Conservation (phyloP, 305 asterid genomes). For the Fraxinus latifolia region DNA sequence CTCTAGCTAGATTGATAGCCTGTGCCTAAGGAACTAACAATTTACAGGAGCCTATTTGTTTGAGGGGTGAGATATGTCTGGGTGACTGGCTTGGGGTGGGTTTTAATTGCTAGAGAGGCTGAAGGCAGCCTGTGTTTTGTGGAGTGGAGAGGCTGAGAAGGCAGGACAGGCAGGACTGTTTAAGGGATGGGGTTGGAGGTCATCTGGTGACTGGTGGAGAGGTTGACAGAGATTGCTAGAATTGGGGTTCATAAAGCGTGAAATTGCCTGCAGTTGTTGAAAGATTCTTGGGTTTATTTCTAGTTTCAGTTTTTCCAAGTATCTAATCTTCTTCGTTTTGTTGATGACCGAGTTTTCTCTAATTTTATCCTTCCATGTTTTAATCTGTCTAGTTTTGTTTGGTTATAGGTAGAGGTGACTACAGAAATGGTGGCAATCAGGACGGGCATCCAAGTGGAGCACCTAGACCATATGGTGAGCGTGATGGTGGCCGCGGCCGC, state of each 20-base stretch:
- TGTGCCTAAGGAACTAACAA: neutral
- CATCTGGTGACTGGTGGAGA: neutral
- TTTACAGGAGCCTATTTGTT: neutral
- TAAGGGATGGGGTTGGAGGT: neutral
- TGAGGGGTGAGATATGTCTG: neutral
- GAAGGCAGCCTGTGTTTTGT: neutral
- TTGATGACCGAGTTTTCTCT: neutral
- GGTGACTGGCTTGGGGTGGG: neutral
- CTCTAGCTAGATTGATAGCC: neutral
- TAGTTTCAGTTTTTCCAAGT: neutral
- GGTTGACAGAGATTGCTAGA: neutral
- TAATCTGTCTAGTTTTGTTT: neutral
- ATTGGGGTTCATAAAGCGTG: neutral
- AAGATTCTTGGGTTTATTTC: neutral
- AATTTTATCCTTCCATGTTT: neutral
- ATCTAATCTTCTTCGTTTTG: neutral
- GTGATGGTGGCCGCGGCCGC: conserved; percentile 56
- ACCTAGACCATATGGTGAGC: conserved; percentile 60
- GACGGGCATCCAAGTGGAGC: conserved; percentile 64
- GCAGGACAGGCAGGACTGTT: neutral
- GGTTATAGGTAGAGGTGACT: conserved; percentile 68
- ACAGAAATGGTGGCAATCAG: conserved; percentile 48
- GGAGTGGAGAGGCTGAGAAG: neutral
- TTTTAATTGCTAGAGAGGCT: neutral
- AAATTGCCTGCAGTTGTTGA: neutral